Conservation (phyloP, 2,329 filamentous ascomycete species). For the Colletotrichum sp. region DNA sequence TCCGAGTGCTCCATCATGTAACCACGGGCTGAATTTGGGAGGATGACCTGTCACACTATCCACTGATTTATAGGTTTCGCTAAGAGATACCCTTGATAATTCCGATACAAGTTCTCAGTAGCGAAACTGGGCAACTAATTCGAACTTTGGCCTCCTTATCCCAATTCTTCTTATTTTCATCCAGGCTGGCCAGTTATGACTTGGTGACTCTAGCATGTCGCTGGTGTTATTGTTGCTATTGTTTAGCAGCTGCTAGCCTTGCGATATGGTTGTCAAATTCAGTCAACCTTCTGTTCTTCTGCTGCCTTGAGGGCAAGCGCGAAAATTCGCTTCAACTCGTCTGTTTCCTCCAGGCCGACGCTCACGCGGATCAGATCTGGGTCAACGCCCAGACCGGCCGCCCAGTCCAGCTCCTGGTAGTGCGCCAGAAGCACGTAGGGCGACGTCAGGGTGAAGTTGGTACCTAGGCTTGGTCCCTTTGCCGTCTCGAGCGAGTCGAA, state of each 20-base stretch:
- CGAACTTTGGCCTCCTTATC: background rate
- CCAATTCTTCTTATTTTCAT: background rate
- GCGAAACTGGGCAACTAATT: background rate
- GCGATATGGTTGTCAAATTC: background rate
- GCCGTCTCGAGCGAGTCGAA: slow-evolving; percentile 86
- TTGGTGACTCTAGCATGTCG: background rate
- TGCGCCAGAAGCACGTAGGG: slow-evolving; percentile 94
- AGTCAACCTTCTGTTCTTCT: slow-evolving; percentile 25
- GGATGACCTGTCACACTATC: background rate
- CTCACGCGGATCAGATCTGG: slow-evolving; percentile 83
- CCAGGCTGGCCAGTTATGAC: background rate
- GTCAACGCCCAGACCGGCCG: slow-evolving; percentile 80
- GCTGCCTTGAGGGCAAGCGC: slow-evolving; percentile 71
- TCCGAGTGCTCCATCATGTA: slow-evolving; percentile 68
- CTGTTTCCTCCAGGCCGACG: slow-evolving; percentile 84
- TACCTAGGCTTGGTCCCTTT: slow-evolving; percentile 94
- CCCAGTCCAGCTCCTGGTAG: slow-evolving; percentile 93
- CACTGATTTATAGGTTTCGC: background rate
- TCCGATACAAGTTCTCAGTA: background rate
- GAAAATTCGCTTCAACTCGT: slow-evolving; percentile 69
- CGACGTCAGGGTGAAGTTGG: slow-evolving; percentile 92
- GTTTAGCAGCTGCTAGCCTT: background rate
- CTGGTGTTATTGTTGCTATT: background rate
- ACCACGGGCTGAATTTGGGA: background rate
- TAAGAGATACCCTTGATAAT: slow-evolving; percentile 15